Base-by-base conservation (phyloP, 2,329 filamentous ascomycete genomes). In the Penicillium olsonii region DNA sequence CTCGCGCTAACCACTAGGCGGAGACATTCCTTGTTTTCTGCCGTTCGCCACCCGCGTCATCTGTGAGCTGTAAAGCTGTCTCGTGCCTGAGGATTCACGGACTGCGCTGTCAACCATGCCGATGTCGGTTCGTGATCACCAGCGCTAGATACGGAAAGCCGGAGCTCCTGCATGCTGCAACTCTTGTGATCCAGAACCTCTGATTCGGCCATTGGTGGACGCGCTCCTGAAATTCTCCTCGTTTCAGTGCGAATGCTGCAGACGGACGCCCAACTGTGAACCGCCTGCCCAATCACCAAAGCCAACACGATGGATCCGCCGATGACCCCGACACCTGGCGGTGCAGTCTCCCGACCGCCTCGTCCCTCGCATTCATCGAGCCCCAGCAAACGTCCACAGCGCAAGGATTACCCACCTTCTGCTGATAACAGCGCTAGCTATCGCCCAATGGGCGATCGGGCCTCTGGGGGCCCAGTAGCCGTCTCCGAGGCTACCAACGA, bases 41-140 rank as follows among this genome's bases (percentile, higher is more conserved):
- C 37, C 17, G 22, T 39, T 61, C 49, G 59, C 59, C 59, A 61
- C 56, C 45, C 53, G 51, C 58, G 58, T 61, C 58, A 60, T 58
- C 18, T 42, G 29, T 31, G 37, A 54, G 52, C 52, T 60, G 38
- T 31, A 46, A 54, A 37, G n/a, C 41, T 50, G 37, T 51, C 20
- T 5, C 26, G 24, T 50, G 29, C 44, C 29, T 42, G 37, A 34
- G 22, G 42, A 35, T 15, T 15, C 7, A 17, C 33, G 52, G 44
- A 50, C 48, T 50, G 22, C 40, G 35, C 29, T 43, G 39, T 53
- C 37, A 40, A 53, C 47, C 33, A 59, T 61, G 56, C 51, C 40
- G 39, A 46, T 35, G 41, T 43, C 44, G 20, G 8, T 34, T 37
- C 39, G 9, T 53, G 46, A 58, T 48, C 35, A 45, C 35, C 37